Base-by-base conservation (phyloP, 441 rosid species). In the Croton setiger region DNA sequence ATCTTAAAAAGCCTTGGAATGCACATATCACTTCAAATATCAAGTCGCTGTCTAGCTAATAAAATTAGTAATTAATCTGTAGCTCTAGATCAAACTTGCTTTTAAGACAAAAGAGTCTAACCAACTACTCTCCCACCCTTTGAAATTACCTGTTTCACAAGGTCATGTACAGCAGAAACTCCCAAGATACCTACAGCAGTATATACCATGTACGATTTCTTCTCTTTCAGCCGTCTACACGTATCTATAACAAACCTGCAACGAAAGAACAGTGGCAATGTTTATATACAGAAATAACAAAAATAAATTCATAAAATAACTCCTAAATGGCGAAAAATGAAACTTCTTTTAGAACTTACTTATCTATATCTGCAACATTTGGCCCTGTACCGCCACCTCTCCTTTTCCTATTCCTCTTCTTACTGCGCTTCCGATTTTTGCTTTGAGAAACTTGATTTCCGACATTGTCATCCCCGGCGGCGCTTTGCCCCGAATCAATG, bases 131-230 rank as follows among this genome's bases (percentile, higher is more conserved):
- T n/a, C n/a, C n/a, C n/a, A n/a, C n/a, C n/a, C n/a, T n/a, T n/a
- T n/a, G n/a, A n/a, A 45, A 31, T 37, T 8, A 91, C 97, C 98
- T 94, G 93, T 54, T 74, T 87, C 78, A 89, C 76, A 31, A 94
- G 71, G 81, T 87, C 93, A 65, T 72, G 74, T n/a, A 93, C 53
- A 0, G 92, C 92, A 64, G 91, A 67, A 75, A 89, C 72, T 51
- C 97, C 96, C 55, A 91, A 80, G 76, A 89, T 88, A 63, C 95
- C 93, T 37, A 89, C 93, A 52, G 97, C 96, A 48, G 88, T 84
- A 71, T 87, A 91, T 18, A 91, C 84, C 98, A 91, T 84, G 82
- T 93, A 93, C 4, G 97, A 88, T 80, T 94, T 94, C 86, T 72
- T 94, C 77, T 94, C 98, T 71, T 82, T 91, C 70, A 94, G 72